A percentile compares a stretch with the other conserved stretches of the same genome.
These are phyloP conservation scores for Paracoccidioides brasiliensis DNA, from an alignment of 2,329 filamentous ascomycete genomes.

Conservation along the genomic window DNA sequence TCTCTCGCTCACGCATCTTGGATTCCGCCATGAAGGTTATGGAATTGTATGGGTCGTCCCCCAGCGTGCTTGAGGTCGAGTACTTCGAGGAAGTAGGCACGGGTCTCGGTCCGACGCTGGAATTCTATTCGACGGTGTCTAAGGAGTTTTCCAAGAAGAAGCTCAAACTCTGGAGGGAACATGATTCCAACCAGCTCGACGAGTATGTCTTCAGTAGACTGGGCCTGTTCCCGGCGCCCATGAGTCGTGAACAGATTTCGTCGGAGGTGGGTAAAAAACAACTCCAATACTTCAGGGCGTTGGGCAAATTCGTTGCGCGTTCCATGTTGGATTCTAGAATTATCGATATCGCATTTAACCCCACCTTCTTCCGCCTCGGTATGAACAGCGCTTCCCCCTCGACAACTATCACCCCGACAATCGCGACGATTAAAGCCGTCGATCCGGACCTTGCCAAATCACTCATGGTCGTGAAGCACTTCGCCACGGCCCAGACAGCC, in stretches of 20 bases:
- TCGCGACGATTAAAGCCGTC: constrained; percentile 80
- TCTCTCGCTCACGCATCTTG: constrained; percentile 83
- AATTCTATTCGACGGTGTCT: constrained; percentile 96
- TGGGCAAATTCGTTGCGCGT: constrained; percentile 92
- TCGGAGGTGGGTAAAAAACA: constrained; percentile 76
- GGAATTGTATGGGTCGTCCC: constrained; percentile 94
- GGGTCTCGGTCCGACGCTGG: constrained; percentile 83
- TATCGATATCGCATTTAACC: constrained; percentile 94
- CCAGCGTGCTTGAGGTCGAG: constrained; percentile 91
- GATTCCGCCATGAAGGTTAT: constrained; percentile 97
- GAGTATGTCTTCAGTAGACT: constrained; percentile 76
- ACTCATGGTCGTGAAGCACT: constrained; percentile 74
- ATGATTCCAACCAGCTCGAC: constrained; percentile 55
- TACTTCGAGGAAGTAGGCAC: constrained; percentile 99
- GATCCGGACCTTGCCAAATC: constrained; percentile 78
- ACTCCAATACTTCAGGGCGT: constrained; percentile 75
- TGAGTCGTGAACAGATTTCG: constrained; percentile 62
- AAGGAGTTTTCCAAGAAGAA: constrained; percentile 97
- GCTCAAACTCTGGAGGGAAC: constrained; percentile 90
- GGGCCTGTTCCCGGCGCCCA: constrained; percentile 82
- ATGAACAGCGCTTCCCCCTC: constrained; percentile 42
- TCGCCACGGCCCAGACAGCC: constrained; percentile 66
- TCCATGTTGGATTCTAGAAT: constrained; percentile 98
- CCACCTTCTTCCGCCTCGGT: constrained; percentile 91
- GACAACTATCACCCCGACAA: constrained; percentile 56